These are phyloP conservation scores for Xylaria multiplex DNA, from an alignment of 2,329 filamentous ascomycete genomes.

Conservation along the genomic window DNA sequence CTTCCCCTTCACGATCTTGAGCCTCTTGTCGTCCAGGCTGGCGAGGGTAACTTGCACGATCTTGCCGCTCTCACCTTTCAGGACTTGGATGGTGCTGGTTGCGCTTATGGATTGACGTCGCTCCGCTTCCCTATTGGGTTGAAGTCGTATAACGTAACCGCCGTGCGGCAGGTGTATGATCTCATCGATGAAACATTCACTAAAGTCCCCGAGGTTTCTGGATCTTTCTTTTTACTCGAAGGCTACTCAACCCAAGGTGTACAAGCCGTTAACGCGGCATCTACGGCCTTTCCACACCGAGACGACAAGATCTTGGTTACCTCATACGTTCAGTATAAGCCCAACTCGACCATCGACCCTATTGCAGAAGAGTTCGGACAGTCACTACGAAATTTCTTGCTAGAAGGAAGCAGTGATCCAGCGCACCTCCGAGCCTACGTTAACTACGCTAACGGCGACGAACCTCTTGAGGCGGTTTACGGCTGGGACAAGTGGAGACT, in stretches of 20 bases:
- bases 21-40: conserved; percentile 30
- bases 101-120: conserved; percentile 37
- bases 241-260: conserved; percentile 41
- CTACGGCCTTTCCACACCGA: conserved; percentile 40
- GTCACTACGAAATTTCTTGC: conserved; percentile 29
- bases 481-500: conserved; percentile 40
- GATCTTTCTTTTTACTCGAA: conserved; percentile 41
- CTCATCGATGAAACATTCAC: conserved; percentile 37
- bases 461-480: conserved; percentile 34
- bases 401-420: conserved; percentile 38
- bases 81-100: conserved; percentile 33
- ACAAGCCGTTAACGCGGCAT: conserved; percentile 31
- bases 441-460: conserved; percentile 40
- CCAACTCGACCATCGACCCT: conserved; percentile 30
- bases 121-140: conserved; percentile 39
- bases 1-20: conserved; percentile 37
- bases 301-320: conserved; percentile 37
- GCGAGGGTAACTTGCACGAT: conserved; percentile 33
- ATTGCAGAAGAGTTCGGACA: conserved; percentile 35
- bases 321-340: conserved; percentile 38
- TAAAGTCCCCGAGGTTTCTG: conserved; percentile 32
- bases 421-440: conserved; percentile 37
- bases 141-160: conserved; percentile 31
- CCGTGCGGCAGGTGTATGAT: conserved; percentile 38
- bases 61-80: conserved; percentile 36